A percentile compares a stretch with the other conserved stretches of the same genome.
Conservation (phyloP, 1,284 basidiomycete species). For the Megacollybia platyphylla region DNA sequence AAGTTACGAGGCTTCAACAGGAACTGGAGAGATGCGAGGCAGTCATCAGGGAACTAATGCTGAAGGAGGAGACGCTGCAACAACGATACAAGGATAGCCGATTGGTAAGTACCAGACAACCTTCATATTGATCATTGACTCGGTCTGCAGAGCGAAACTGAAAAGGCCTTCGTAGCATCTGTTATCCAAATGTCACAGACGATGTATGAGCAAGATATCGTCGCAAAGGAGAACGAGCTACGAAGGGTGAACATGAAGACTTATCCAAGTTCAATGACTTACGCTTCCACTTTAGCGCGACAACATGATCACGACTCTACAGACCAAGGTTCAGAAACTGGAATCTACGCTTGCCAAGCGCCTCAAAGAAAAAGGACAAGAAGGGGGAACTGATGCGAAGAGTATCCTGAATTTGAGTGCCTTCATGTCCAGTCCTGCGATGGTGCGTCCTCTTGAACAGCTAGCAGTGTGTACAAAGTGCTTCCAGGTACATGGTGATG, state of each 20-base stretch:
- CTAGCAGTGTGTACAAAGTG: not conserved
- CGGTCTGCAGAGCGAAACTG: conserved; percentile 26
- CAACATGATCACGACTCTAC: conserved; percentile 22
- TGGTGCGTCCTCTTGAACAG: not conserved
- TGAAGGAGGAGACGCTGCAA: conserved; percentile 15
- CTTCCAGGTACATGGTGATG: not conserved
- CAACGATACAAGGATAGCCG: conserved; percentile 24
- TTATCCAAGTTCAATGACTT: conserved; percentile 1
- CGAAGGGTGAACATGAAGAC: conserved; percentile 22
- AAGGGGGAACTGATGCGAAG: conserved; percentile 10
- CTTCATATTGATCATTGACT: conserved; percentile 6
- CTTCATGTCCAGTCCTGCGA: conserved; percentile 22
- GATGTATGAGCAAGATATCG: conserved; percentile 32
- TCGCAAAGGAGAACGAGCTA: conserved; percentile 39
- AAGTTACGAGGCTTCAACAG: not conserved
- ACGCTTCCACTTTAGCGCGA: conserved; percentile 21
- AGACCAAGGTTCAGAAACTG: conserved; percentile 25
- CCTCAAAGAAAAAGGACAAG: conserved; percentile 21
- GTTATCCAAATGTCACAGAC: conserved; percentile 27
- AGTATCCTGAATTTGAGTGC: conserved; percentile 24
- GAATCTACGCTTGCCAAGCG: conserved; percentile 27
- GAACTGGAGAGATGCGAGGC: not conserved
- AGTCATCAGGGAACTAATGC: conserved; percentile 3
- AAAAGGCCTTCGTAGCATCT: conserved; percentile 30
- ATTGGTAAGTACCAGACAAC: conserved; percentile 20